Base-by-base conservation (phyloP, 2,329 filamentous ascomycete species). In the Coniella lustricola region DNA sequence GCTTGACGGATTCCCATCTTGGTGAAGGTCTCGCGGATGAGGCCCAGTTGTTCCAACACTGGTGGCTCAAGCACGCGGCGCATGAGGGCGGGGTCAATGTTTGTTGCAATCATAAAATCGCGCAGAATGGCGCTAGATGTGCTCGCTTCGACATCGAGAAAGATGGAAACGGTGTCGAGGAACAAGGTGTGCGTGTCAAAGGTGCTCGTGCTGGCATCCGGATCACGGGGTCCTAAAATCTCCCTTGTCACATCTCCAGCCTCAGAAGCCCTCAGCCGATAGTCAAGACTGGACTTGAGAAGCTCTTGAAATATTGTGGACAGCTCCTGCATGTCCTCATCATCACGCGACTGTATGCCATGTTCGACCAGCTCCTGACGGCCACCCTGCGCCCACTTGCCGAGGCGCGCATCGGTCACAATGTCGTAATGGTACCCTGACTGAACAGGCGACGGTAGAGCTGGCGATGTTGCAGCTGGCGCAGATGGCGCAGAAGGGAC, bases 1-100 rank as follows among this genome's bases (percentile, higher is more conserved):
- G 90, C 87, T 61, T 94, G 90, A 48, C 91, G 84, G 55, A 95
- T 90, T 14, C 85, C 85, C 62, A 93, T 81, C 56, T 84, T 84
- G 49, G 79, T 74, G 64, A 97, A 98, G 5, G 84, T 91, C n/a
- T 85, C 81, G 43, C 90, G 81, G 42, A 95, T 87, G 37, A 98
- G 73, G 9, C 86, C 85, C 13, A 96, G 70, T 22, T 84, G 77
- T 59, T 86, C 80, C 10, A 97, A 72, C 8, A 94, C 69, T 16
- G 82, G 75, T 5, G 82, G 81, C 56, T 98, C 93, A n/a, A 98
- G 77, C 54, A 90, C 80, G 52, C 85, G 78, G 48, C 91, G 87
- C 76, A 95, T 84, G 20, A 86, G 70, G 13, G 76, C 69, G 0
- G 84, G 74, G 7, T 86, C 81, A 38, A 97, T 82, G 12, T 75